Evolutionary conservation across 176 grass and related monocot genomes (phyloP), one percentile per base, ranked within the genome.

Genomic region (Phoenix dactylifera): DNA sequence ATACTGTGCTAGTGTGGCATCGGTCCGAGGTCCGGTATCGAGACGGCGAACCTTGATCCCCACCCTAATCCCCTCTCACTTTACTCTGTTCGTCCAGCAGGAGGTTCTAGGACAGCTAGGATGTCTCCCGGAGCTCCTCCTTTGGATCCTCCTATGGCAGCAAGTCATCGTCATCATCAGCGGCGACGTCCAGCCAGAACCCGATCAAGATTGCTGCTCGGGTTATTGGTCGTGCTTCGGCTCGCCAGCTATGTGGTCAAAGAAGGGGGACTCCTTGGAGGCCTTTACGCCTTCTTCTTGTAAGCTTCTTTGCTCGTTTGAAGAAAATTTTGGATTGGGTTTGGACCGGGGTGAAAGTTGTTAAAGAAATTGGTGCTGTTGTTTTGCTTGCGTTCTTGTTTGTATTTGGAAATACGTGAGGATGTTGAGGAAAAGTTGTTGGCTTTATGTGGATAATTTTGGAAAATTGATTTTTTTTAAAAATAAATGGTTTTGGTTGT

Each of bases 181-280:
- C 77, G 30, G 63, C 39, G 3, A 14, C n/a, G 76, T 62, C 63
- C 52, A 30, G 72, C 64, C 71, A 19, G 7, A 60, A 44, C 55
- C 60, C 63, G 18, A 29, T 30, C 26, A 50, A 1, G 58, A 15
- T 19, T 79, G 58, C 54, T 49, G 58, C 48, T 23, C 63, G 50
- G 16, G 86, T 63, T 51, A 78, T 89, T 64, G 74, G 3, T 79
- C 82, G 28, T 89, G 86, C 82, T 89, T 89, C 78, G 62, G 25
- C 49, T 58, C 82, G 53, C 23, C 20, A 51, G 77, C 63, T 49
- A 61, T 73, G 51, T 52, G 53, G 30, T 75, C 57, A 26, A 62
- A 74, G 63, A 77, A 75, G 2, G 26, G 24, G 6, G 83, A 77
- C 63, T 60, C 65, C 53, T 75, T 79, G 29, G 67, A 83, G 3